A percentile compares a stretch with the other conserved stretches of the same genome.
These are phyloP conservation scores for Anacardium occidentale DNA, from an alignment of 345 rosid species.

Conservation along the genomic window DNA sequence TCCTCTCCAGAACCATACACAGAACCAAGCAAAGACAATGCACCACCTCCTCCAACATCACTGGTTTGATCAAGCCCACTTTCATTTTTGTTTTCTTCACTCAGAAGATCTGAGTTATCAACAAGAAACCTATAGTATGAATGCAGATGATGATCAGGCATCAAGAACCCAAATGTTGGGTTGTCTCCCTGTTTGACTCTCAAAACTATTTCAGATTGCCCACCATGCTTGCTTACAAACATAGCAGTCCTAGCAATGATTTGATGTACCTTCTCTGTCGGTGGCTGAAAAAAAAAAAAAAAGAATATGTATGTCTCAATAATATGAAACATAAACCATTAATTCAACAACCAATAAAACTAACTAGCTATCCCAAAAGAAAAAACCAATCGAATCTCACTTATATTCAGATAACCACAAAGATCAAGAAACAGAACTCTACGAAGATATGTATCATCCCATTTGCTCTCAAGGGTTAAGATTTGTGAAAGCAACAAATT, in stretches of 20 bases:
- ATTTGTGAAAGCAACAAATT: conserved; percentile 54
- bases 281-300: conserved; percentile 62
- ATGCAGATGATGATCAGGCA: conserved; percentile 83
- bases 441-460: conserved; percentile 56
- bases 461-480: conserved; percentile 49
- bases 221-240: conserved; percentile 85
- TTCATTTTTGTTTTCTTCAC: conserved; percentile 40
- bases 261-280: conserved; percentile 86
- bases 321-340: conserved; percentile 16
- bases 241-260: conserved; percentile 85
- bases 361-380: conserved; percentile 25
- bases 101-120: conserved; percentile 75
- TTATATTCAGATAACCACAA: conserved; percentile 49
- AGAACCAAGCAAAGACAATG: conserved; percentile 85
- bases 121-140: conserved; percentile 83
- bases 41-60: conserved; percentile 51
- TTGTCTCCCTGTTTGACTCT: conserved; percentile 97
- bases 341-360: conserved; percentile 15
- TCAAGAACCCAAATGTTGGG: conserved; percentile 89
- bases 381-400: conserved; percentile 43
- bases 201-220: conserved; percentile 88
- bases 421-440: conserved; percentile 60
- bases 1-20: conserved; percentile 82
- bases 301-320: conserved; percentile 30
- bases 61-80: conserved; percentile 35